Conservation (phyloP, 192 early-diverging fungal genomes). For the Obelidium mucronatum region DNA sequence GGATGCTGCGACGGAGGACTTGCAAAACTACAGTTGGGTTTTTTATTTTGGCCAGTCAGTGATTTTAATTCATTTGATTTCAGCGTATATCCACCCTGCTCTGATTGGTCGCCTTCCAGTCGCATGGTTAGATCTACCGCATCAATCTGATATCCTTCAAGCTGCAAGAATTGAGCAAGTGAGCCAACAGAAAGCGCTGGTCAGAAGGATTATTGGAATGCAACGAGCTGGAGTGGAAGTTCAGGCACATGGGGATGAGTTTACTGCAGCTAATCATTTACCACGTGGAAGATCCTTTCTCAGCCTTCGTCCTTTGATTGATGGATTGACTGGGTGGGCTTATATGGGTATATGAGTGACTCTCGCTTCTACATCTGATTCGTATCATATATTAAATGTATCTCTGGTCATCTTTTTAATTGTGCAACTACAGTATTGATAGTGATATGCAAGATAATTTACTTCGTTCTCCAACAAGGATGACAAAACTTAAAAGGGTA, state of each 20-base stretch:
- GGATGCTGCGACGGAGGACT: constrained; percentile 45
- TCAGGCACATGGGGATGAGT: constrained; percentile 1
- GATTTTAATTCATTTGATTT: neutral
- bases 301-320: constrained; percentile 2
- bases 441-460: too few species aligned
- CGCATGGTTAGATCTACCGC: constrained; percentile 43
- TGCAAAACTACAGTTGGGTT: constrained; percentile 44
- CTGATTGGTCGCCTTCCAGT: constrained; percentile 59
- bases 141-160: constrained; percentile 39
- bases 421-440: too few species aligned
- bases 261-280: neutral
- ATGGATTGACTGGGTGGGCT: constrained; percentile 22
- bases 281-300: neutral
- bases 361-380: too few species aligned
- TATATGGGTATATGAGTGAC: constrained; percentile 19
- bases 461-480: too few species aligned
- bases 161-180: constrained; percentile 48
- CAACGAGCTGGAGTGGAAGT: constrained; percentile 40
- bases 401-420: too few species aligned
- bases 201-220: constrained; percentile 41
- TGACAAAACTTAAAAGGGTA: too few species aligned
- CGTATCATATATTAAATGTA: too few species aligned
- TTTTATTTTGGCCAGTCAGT: neutral
- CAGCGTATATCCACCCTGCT: constrained; percentile 58
- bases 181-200: constrained; percentile 34